phyloP scores from a whole-genome alignment of 441 rosid genomes.

The Euphorbia schlechtendalii region DNA sequence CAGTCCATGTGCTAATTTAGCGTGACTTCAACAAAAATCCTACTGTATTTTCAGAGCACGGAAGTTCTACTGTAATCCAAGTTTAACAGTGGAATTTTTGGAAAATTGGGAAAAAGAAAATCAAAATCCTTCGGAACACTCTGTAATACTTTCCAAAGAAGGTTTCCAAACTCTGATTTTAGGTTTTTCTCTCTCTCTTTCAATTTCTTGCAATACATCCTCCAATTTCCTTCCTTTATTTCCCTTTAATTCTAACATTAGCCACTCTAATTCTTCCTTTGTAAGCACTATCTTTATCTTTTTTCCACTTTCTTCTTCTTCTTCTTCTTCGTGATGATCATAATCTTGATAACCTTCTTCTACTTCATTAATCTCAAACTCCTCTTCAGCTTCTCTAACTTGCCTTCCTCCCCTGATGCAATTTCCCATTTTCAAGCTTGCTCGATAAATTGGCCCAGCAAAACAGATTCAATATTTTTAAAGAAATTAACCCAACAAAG shows the following conservation, averaged over 20 bases:
- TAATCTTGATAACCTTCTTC: not conserved
- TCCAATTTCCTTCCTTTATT: slow-evolving; percentile 34
- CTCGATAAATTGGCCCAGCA: not conserved
- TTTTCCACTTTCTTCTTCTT: slow-evolving; percentile 18
- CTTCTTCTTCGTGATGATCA: slow-evolving; percentile 16
- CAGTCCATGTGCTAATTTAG: too few relatives aligned
- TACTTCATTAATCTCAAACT: slow-evolving; percentile 15
- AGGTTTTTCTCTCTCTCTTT: slow-evolving; percentile 43
- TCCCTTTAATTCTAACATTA: slow-evolving; percentile 43
- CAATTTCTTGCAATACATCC: slow-evolving; percentile 48
- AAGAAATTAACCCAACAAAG: not conserved
- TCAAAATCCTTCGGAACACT: slow-evolving; percentile 36
- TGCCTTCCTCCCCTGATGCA: slow-evolving; percentile 35
- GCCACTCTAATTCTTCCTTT: slow-evolving; percentile 61
- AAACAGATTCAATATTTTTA: not conserved
- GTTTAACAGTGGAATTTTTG: too few relatives aligned
- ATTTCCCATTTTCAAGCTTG: slow-evolving; percentile 48
- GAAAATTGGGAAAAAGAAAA: too few relatives aligned
- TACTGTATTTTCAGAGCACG: too few relatives aligned
- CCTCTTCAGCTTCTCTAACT: slow-evolving; percentile 20
- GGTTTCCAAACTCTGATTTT: slow-evolving; percentile 54
- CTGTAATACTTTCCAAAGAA: slow-evolving; percentile 58
- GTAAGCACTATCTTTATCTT: slow-evolving; percentile 75
- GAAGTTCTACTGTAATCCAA: too few relatives aligned
- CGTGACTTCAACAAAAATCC: too few relatives aligned